Evolutionary conservation across 2,329 filamentous ascomycete genomes (phyloP).

Genomic region (Metarhizium rileyi): DNA sequence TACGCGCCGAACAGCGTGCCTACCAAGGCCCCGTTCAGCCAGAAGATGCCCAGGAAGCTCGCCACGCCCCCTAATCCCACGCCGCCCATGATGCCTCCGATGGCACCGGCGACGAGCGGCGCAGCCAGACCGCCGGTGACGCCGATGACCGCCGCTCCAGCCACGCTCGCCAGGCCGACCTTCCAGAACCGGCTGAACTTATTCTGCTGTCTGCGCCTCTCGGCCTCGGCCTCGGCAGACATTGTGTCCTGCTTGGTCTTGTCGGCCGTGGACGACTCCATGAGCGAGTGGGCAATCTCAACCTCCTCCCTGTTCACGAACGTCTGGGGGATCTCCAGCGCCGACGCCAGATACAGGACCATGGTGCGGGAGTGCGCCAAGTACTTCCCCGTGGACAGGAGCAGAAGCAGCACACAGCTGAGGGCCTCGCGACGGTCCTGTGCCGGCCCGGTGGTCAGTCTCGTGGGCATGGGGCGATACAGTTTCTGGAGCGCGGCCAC

Average conservation of each 20-base stretch:
- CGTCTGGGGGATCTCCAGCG: slow-evolving; percentile 51
- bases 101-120: slow-evolving; percentile 74
- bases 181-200: slow-evolving; percentile 72
- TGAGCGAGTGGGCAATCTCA: slow-evolving; percentile 64
- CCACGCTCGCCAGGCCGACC: slow-evolving; percentile 78
- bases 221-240: slow-evolving; percentile 66
- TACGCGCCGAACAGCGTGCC: slow-evolving; percentile 85
- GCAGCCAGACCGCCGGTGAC: slow-evolving; percentile 87
- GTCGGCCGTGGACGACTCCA: slow-evolving; percentile 50
- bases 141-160: slow-evolving; percentile 82
- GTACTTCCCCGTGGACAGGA: slow-evolving; percentile 66
- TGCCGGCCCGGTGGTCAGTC: slow-evolving; percentile 46
- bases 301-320: slow-evolving; percentile 61
- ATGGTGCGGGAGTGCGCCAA: slow-evolving; percentile 63
- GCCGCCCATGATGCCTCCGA: slow-evolving; percentile 77
- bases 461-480: slow-evolving; percentile 43
- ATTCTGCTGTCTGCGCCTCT: slow-evolving; percentile 62
- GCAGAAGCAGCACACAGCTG: slow-evolving; percentile 58
- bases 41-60: slow-evolving; percentile 76
- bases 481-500: slow-evolving; percentile 36
- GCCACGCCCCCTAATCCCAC: slow-evolving; percentile 79
- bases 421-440: slow-evolving; percentile 54
- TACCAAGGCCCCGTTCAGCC: slow-evolving; percentile 76
- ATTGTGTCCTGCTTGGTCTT: slow-evolving; percentile 37
- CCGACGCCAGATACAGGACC: slow-evolving; percentile 57